A percentile compares a stretch with the other conserved stretches of the same genome.
phyloP scores from a whole-genome alignment of 768 basidiomycete species.

The Lactifluus volemus region DNA sequence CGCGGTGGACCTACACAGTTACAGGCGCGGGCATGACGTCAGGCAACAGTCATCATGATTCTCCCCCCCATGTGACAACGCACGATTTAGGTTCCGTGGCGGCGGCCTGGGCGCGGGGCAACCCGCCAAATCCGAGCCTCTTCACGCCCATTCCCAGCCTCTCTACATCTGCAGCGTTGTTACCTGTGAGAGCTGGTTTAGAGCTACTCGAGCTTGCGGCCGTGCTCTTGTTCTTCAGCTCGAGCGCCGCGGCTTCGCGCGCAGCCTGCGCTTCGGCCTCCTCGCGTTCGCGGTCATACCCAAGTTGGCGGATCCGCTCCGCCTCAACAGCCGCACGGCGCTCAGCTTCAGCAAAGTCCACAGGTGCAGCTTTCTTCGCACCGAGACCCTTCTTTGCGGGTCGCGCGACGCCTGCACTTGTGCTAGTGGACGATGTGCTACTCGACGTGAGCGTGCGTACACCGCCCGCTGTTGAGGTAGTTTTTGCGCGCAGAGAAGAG shows the following conservation, averaged over 20 bases:
- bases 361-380: conserved; percentile 74
- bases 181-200: conserved; percentile 28
- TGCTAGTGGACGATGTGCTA: conserved; percentile 23
- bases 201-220: conserved; percentile 25
- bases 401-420: conserved; percentile 40
- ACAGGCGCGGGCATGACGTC: not conserved
- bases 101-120: conserved; percentile 51
- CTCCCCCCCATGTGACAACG: not conserved
- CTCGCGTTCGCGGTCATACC: conserved; percentile 81
- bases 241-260: conserved; percentile 48
- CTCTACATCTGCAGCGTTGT: conserved; percentile 43
- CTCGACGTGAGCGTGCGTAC: conserved; percentile 36
- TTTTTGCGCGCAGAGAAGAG: conserved; percentile 45
- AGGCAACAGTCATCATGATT: not conserved
- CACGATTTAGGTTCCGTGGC: conserved; percentile 32
- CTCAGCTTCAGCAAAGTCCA: conserved; percentile 95
- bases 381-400: conserved; percentile 71
- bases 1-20: conserved; percentile 12
- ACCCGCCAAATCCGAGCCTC: conserved; percentile 77
- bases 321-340: conserved; percentile 86
- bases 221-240: conserved; percentile 27
- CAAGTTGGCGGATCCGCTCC: conserved; percentile 83
- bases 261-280: conserved; percentile 71
- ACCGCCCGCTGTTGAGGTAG: conserved; percentile 34
- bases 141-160: conserved; percentile 64